phyloP scores from a whole-genome alignment of 164 flowering plant genomes.

The Nymphaea colorata region DNA sequence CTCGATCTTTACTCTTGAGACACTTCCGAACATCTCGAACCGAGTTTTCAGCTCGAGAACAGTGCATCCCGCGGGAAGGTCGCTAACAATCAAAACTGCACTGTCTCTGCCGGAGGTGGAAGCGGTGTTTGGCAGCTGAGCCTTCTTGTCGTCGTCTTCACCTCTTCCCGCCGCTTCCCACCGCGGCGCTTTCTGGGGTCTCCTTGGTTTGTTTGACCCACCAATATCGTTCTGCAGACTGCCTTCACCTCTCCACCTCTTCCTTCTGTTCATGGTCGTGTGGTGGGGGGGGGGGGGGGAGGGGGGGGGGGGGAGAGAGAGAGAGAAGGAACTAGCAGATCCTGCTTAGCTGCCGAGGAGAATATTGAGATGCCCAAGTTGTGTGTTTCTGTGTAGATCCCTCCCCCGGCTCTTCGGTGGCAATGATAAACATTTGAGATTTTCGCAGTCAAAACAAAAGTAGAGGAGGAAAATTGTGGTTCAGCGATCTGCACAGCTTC shows the following conservation, averaged over 20 bases:
- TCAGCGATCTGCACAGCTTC: too few species aligned
- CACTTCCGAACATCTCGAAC: slow-evolving; percentile 66
- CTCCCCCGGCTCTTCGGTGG: too few species aligned
- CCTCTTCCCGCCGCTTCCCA: background rate
- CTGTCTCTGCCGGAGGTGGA: slow-evolving; percentile 5
- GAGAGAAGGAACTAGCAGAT: too few species aligned
- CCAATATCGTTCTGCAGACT: background rate
- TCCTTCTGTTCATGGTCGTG: background rate
- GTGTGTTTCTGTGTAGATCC: too few species aligned
- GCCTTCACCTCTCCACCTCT: background rate
- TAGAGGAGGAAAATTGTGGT: too few species aligned
- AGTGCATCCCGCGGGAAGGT: slow-evolving; percentile 41
- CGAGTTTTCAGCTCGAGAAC: slow-evolving; percentile 74
- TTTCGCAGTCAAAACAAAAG: too few species aligned
- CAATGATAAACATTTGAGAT: too few species aligned
- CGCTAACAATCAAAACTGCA: slow-evolving; percentile 37
- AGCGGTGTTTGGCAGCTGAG: background rate
- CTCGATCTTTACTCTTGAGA: slow-evolving; percentile 70
- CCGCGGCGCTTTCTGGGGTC: background rate
- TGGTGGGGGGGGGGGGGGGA: background rate
- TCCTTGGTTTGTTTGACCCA: background rate
- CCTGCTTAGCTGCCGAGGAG: too few species aligned
- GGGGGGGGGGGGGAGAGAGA: too few species aligned
- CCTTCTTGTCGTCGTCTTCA: background rate
- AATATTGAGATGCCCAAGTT: too few species aligned